Conservation (phyloP, 208 protist species). For the Trypanosoma brucei region DNA sequence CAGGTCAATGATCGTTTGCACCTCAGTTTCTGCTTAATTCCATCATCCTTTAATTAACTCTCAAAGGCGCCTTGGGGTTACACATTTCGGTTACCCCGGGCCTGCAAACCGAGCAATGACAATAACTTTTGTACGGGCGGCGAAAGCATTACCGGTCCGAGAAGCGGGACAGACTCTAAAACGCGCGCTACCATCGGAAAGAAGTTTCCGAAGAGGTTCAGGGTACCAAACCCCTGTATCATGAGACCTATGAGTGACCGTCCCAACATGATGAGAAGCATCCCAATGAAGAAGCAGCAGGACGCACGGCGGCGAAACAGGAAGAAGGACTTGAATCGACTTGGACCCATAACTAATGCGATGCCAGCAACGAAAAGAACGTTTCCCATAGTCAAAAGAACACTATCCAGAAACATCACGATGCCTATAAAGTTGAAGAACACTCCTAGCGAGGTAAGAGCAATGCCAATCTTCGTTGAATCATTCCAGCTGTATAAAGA, state of each 20-base stretch:
- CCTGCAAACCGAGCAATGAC: conserved; percentile 31
- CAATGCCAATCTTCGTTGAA: conserved; percentile 85
- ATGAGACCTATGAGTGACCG: conserved; percentile 81
- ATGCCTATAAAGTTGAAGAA: conserved; percentile 80
- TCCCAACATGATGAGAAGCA: conserved; percentile 71
- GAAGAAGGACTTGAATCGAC: conserved; percentile 78
- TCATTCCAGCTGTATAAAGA: conserved; percentile 88
- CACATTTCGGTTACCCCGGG: conserved; percentile 55
- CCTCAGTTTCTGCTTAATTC: no score
- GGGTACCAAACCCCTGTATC: conserved; percentile 76
- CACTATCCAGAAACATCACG: conserved; percentile 78
- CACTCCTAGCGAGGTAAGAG: conserved; percentile 72
- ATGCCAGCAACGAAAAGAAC: conserved; percentile 83
- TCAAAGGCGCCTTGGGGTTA: conserved; percentile 14
- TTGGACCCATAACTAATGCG: conserved; percentile 80
- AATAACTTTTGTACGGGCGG: conserved; percentile 53
- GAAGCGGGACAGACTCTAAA: conserved; percentile 78
- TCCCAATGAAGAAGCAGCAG: conserved; percentile 82
- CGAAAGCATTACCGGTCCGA: conserved; percentile 73
- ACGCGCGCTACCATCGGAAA: conserved; percentile 84
- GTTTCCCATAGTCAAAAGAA: conserved; percentile 88
- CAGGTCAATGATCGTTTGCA: no score
- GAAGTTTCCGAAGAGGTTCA: conserved; percentile 92
- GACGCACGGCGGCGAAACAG: conserved; percentile 65
- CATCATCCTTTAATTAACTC: no score